Percentiles rank a stretch among this genome's conserved stretches.
Evolutionary conservation across 1,284 basidiomycete species (phyloP).

Genomic region (Porogramme epimiltina): DNA sequence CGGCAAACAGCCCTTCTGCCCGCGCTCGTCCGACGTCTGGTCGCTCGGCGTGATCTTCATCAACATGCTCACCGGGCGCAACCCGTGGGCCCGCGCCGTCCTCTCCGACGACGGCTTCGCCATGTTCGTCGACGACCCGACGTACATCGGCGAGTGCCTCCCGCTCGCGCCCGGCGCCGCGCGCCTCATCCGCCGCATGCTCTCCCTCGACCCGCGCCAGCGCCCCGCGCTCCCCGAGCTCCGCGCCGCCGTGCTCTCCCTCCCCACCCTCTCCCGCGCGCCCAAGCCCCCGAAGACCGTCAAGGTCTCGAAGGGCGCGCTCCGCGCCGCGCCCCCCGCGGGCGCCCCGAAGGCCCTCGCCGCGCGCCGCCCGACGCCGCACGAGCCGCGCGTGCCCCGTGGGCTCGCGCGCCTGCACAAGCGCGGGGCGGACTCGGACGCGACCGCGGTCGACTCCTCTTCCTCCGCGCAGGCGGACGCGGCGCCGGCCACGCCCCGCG

Average conservation of each 20-base stretch:
- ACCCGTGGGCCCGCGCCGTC: constrained; percentile 84
- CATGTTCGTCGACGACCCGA: constrained; percentile 42
- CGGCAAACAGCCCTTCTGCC: constrained; percentile 45
- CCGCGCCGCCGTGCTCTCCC: constrained; percentile 30
- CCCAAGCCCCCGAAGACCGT: background rate
- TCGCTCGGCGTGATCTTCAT: constrained; percentile 53
- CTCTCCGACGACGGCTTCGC: constrained; percentile 72
- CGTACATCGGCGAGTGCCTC: constrained; percentile 69
- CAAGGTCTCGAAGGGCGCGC: too few relatives aligned
- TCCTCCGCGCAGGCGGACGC: too few relatives aligned
- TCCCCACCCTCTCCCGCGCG: background rate
- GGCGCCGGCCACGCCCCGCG: too few relatives aligned
- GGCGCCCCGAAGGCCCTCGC: background rate
- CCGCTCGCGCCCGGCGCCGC: constrained; percentile 60
- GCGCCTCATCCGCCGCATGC: constrained; percentile 63
- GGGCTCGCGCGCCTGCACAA: too few relatives aligned
- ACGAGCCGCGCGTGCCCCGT: too few relatives aligned
- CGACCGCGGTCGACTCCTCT: too few relatives aligned
- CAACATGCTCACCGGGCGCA: constrained; percentile 87
- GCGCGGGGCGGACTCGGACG: too few relatives aligned
- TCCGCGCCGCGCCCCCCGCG: too few relatives aligned
- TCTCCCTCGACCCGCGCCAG: constrained; percentile 35
- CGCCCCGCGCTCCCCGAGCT: constrained; percentile 56
- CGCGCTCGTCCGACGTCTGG: constrained; percentile 88
- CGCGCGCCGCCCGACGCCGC: background rate